Conservation (phyloP, 306 rosid genomes). For the Gillenia trifoliata region DNA sequence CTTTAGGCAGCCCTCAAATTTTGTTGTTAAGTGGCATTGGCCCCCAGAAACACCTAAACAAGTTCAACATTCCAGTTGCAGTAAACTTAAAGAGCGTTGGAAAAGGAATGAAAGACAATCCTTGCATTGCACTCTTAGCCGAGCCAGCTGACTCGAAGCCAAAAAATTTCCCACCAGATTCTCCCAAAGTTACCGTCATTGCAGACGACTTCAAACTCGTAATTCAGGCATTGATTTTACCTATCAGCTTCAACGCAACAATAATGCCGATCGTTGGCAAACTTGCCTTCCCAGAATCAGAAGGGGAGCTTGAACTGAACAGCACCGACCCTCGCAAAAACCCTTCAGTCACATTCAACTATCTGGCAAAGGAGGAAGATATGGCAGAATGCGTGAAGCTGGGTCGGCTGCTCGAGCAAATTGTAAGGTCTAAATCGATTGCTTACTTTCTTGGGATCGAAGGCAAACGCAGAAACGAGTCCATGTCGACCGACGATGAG, state of each 20-base stretch:
- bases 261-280: constrained; percentile 54
- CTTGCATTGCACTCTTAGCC: constrained; percentile 35
- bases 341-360: constrained; percentile 64
- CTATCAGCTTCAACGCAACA: constrained; percentile 46
- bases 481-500: constrained; percentile 28
- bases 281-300: constrained; percentile 50
- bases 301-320: constrained; percentile 48
- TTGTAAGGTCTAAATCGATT: constrained; percentile 55
- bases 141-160: constrained; percentile 45
- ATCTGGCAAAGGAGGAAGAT: constrained; percentile 44
- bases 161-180: constrained; percentile 50
- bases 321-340: constrained; percentile 59
- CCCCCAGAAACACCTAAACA: constrained; percentile 41
- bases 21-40: constrained; percentile 69
- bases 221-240: constrained; percentile 53
- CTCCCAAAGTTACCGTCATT: constrained; percentile 64
- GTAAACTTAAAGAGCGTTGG: constrained; percentile 47
- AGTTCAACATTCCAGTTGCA: constrained; percentile 37
- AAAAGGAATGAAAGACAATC: constrained; percentile 64
- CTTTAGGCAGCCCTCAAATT: constrained; percentile 71
- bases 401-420: constrained; percentile 42
- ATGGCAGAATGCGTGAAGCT: constrained; percentile 43
- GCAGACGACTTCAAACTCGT: constrained; percentile 48
- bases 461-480: constrained; percentile 22
- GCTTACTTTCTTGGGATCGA: constrained; percentile 39